Percentiles rank a stretch among this genome's conserved stretches.
Conservation (phyloP, 768 basidiomycete genomes). For the Tubosaeta brunneosetosa region DNA sequence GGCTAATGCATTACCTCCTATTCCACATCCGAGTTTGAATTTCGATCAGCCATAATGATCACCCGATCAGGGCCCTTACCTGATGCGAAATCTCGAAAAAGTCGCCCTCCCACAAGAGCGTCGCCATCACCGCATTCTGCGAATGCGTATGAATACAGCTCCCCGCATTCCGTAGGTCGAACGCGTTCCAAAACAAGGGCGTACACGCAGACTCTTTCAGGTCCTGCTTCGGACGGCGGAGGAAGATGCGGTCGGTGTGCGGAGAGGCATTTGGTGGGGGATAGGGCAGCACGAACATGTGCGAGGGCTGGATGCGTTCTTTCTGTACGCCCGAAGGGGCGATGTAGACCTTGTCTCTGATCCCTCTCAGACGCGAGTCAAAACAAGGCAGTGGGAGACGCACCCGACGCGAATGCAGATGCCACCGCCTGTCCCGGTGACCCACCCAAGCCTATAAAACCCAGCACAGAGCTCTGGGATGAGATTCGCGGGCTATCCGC, state of each 20-base stretch:
- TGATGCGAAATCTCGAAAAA: constrained; percentile 82
- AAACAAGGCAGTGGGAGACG: constrained; percentile 14
- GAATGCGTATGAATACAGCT: constrained; percentile 92
- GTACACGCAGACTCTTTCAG: constrained; percentile 87
- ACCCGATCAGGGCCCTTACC: constrained; percentile 30
- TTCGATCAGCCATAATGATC: constrained; percentile 2
- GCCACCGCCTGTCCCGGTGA: constrained; percentile 84
- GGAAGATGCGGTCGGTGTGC: constrained; percentile 67
- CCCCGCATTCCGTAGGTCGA: constrained; percentile 70
- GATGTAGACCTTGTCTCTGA: constrained; percentile 74
- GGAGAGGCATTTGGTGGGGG: constrained; percentile 56
- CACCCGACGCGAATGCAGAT: constrained; percentile 71
- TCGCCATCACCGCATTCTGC: constrained; percentile 87
- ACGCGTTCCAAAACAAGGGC: constrained; percentile 90
- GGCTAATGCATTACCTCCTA: constrained; percentile 37
- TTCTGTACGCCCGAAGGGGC: constrained; percentile 91
- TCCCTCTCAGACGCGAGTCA: not conserved
- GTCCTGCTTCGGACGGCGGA: constrained; percentile 64
- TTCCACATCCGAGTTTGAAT: not conserved
- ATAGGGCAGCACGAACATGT: constrained; percentile 86
- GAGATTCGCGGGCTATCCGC: constrained; percentile 76
- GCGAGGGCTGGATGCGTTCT: constrained; percentile 74
- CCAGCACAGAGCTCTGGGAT: constrained; percentile 81
- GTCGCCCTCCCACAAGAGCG: constrained; percentile 66
- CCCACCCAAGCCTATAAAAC: constrained; percentile 89